These are phyloP conservation scores for Candida sanyaensis DNA, from an alignment of 1,139 yeast species.

Conservation along the genomic window DNA sequence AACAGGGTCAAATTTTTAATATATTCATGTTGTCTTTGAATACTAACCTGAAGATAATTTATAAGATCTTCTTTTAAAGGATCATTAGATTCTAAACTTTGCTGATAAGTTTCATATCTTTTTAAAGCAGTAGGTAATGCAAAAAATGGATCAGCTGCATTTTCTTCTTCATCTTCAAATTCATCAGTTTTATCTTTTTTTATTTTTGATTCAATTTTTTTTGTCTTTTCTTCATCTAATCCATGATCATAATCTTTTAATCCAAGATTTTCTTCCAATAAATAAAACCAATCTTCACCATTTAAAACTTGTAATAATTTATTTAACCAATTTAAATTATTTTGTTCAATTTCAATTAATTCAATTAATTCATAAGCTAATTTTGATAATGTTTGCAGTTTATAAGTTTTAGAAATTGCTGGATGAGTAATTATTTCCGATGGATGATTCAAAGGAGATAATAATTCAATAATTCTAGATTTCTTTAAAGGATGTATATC, in stretches of 20 bases:
- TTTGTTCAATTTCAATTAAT: constrained; percentile 78
- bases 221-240: constrained; percentile 32
- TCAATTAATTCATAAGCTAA: constrained; percentile 75
- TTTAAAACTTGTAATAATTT: constrained; percentile 74
- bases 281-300: constrained; percentile 80
- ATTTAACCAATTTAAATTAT: constrained; percentile 67
- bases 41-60: constrained; percentile 48
- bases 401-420: constrained; percentile 66
- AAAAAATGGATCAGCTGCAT: constrained; percentile 39
- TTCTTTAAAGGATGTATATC: constrained; percentile 38
- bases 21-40: constrained; percentile 90
- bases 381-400: constrained; percentile 47
- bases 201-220: constrained; percentile 4
- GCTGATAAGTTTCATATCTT: constrained; percentile 40
- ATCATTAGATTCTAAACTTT: constrained; percentile 25
- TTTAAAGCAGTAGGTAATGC: constrained; percentile 37
- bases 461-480: constrained; percentile 51
- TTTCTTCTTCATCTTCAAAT: constrained; percentile 27
- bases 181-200: constrained; percentile 52
- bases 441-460: constrained; percentile 80
- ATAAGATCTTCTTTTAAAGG: constrained; percentile 43
- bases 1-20: constrained; percentile 73
- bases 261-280: constrained; percentile 63
- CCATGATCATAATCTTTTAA: constrained; percentile 74
- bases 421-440: constrained; percentile 76